Evolutionary conservation across 2,329 filamentous ascomycete genomes (phyloP), one percentile per base, ranked within the genome.

Genomic region (Fusarium odoratissimum): DNA sequence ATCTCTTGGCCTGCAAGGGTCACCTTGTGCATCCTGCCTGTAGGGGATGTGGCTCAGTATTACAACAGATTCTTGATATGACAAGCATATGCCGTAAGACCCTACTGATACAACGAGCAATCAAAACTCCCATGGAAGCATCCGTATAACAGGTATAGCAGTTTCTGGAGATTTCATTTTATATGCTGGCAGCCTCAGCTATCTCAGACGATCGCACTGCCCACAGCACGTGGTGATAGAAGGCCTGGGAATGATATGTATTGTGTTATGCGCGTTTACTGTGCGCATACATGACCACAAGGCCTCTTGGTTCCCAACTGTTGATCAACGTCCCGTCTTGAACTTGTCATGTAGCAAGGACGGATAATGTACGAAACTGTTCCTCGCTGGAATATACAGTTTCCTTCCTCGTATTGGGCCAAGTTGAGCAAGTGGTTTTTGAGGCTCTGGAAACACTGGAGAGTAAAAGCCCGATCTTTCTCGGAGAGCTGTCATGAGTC

Each of bases 1-100:
- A 35, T 42, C 37, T 55, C 51, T 59, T 49, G 52, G 41, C 65
- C 54, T 46, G 25, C 59, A 64, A 69, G 41, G 59, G 46, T 55
- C 16, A 40, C n/a, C 19, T 23, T 25, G 13, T 11, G 42, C n/a
- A 51, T 40, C 16, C 17, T 25, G 21, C n/a, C 35, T 38, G 25
- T n/a, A 6, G 31, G 28, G 49, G 16, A 30, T 35, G 23, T 28
- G 23, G 21, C 19, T 57, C 54, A 23, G n/a, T 5, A 49, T 49
- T 21, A 30, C 41, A 35, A 30, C 31, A 49, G 19, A 33, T 21
- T 28, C 30, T 19, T 33, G n/a, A 21, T 33, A 46, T 21, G 13
- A 14, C 9, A 21, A 56, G 28, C 30, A 56, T n/a, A 21, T 13
- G 23, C n/a, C 17, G n/a, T 31, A 56, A 12, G 30, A 16, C n/a